phyloP scores from a whole-genome alignment of 495 filamentous ascomycete species.

The Acidomyces sp. region DNA sequence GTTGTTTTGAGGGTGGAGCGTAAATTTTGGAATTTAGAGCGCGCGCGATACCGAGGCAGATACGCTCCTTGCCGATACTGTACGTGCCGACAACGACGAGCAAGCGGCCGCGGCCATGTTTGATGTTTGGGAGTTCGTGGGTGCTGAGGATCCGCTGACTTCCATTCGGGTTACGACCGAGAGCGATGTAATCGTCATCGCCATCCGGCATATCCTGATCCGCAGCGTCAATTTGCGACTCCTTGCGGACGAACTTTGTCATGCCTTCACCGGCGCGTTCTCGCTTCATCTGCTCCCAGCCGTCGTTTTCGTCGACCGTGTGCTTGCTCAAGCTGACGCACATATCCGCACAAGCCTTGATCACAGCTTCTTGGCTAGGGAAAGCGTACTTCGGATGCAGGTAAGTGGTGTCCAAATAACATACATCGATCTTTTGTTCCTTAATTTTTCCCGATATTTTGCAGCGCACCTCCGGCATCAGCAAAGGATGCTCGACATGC shows the following conservation, averaged over 20 bases:
- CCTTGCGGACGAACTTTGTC: slow-evolving; percentile 46
- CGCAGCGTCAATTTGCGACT: slow-evolving; percentile 23
- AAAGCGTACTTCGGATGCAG: slow-evolving; percentile 93
- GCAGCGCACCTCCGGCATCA: slow-evolving; percentile 61
- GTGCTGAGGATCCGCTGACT: slow-evolving; percentile 17
- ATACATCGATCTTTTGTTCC: slow-evolving; percentile 81
- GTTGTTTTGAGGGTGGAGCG: slow-evolving; percentile 65
- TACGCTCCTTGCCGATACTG: slow-evolving; percentile 92
- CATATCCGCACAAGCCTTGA: slow-evolving; percentile 76
- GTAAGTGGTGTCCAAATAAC: slow-evolving; percentile 96
- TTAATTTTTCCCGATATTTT: slow-evolving; percentile 50
- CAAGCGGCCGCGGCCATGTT: slow-evolving; percentile 45
- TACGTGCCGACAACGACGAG: slow-evolving; percentile 94
- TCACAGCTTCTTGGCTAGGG: slow-evolving; percentile 74
- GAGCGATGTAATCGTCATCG: slow-evolving; percentile 24
- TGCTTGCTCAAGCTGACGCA: slow-evolving; percentile 57
- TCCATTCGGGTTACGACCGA: slow-evolving; percentile 17
- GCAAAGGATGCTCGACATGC: slow-evolving; percentile 72
- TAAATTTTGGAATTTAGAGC: slow-evolving; percentile 86
- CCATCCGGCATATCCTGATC: slow-evolving; percentile 23
- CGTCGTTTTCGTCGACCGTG: slow-evolving; percentile 37
- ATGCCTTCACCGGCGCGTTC: slow-evolving; percentile 42
- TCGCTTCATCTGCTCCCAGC: slow-evolving; percentile 38
- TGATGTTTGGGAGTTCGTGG: slow-evolving; percentile 16
- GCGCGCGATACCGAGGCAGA: slow-evolving; percentile 81